phyloP scores from a whole-genome alignment of 2,329 filamentous ascomycete genomes.

The Fusarium sp. region DNA sequence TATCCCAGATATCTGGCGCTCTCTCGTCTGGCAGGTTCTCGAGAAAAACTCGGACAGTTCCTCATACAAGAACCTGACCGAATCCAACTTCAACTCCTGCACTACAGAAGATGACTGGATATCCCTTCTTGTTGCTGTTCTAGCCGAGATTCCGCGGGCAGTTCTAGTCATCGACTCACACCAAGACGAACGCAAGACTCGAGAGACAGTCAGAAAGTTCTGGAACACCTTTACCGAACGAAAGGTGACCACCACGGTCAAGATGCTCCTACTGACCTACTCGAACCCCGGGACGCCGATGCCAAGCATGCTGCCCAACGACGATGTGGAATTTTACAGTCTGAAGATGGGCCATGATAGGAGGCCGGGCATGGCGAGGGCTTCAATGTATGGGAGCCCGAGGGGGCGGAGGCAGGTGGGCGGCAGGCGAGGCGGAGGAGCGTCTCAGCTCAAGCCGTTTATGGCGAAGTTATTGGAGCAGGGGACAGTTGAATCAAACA shows the following conservation, averaged over 20 bases:
- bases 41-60: not conserved
- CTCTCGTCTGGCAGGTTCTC: constrained; percentile 12
- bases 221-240: constrained; percentile 3
- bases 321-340: constrained; percentile 3
- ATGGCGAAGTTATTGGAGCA: constrained; percentile 13
- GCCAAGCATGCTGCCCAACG: constrained; percentile 7
- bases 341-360: constrained; percentile 9
- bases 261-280: constrained; percentile 26
- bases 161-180: constrained; percentile 16
- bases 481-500: not conserved
- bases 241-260: not conserved
- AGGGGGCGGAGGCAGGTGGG: not conserved
- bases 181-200: not conserved
- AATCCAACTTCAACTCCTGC: constrained; percentile 14
- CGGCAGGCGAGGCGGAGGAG: constrained; percentile 14
- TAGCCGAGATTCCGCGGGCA: constrained; percentile 1
- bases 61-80: not conserved
- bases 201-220: constrained; percentile 1
- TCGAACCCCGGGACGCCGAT: not conserved
- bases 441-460: constrained; percentile 20
- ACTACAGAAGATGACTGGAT: constrained; percentile 9
- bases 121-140: not conserved
- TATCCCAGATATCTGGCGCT: not conserved
- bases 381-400: constrained; percentile 2
- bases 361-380: constrained; percentile 9